Conservation (phyloP, 1,139 yeast genomes). For the Geotrichum klebahnii region DNA sequence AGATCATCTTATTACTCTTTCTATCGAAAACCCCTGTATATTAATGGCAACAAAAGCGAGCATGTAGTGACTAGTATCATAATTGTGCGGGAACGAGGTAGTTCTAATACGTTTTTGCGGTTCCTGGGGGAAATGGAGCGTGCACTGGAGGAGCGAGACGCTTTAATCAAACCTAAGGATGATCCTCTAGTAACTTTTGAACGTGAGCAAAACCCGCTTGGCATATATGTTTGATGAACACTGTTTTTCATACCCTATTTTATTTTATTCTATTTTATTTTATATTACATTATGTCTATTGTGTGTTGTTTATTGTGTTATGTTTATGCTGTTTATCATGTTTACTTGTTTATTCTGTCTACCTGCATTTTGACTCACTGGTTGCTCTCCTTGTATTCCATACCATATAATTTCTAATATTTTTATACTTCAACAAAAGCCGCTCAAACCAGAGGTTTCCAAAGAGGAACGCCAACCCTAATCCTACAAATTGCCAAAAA, state of each 20-base stretch:
- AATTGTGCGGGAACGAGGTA: constrained; percentile 36
- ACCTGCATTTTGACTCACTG: neutral
- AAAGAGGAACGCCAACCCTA: neutral
- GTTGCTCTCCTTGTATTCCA: neutral
- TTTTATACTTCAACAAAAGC: too few species aligned
- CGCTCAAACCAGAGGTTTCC: too few species aligned
- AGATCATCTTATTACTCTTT: constrained; percentile 2
- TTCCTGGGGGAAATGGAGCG: constrained; percentile 37
- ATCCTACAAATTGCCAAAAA: neutral
- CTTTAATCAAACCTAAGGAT: constrained; percentile 3
- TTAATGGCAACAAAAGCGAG: neutral
- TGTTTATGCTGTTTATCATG: neutral
- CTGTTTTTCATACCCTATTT: too few species aligned
- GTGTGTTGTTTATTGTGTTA: too few species aligned
- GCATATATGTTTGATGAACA: constrained; percentile 1
- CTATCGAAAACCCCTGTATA: neutral
- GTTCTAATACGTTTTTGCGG: constrained; percentile 33
- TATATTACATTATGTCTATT: neutral
- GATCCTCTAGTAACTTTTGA: neutral
- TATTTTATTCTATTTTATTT: too few species aligned
- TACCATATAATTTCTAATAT: neutral
- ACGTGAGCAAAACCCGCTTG: constrained; percentile 3
- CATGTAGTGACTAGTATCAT: constrained; percentile 31
- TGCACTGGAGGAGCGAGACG: constrained; percentile 22
- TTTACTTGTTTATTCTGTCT: neutral